Evolutionary conservation across 352 stramenopile genomes (phyloP).

Genomic region (Globisporangium rhizosaccharum): DNA sequence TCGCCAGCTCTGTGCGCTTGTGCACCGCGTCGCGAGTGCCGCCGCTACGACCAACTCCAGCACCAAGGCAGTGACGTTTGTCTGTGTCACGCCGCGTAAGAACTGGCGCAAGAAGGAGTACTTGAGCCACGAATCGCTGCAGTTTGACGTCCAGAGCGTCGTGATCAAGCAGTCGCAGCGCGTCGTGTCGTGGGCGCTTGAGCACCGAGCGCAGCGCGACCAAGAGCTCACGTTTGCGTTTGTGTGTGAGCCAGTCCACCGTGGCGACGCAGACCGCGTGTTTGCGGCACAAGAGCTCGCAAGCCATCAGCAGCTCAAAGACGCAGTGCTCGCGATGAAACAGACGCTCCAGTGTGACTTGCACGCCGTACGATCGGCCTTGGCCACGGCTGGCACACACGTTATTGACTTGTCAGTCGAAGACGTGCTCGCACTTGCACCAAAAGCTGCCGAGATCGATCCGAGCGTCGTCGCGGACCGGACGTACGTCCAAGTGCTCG

Average conservation of each 20-base stretch:
- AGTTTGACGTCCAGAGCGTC: constrained; percentile 27
- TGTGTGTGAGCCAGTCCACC: constrained; percentile 17
- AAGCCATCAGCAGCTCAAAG: constrained; percentile 6
- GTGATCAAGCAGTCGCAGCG: constrained; percentile 8
- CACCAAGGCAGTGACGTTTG: constrained; percentile 12
- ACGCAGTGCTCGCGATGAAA: constrained; percentile 15
- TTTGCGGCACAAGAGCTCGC: constrained; percentile 1
- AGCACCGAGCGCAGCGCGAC: constrained; percentile 12
- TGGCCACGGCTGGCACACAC: neutral
- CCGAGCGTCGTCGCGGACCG: constrained; percentile 6
- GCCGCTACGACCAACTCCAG: constrained; percentile 1
- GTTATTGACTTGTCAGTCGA: constrained; percentile 11
- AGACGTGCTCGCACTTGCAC: constrained; percentile 11
- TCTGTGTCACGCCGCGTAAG: constrained; percentile 51
- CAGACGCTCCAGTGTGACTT: constrained; percentile 16
- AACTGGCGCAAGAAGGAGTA: constrained; percentile 65
- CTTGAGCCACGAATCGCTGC: constrained; percentile 28
- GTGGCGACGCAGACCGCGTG: neutral
- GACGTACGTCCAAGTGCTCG: constrained; percentile 29
- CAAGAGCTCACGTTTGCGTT: constrained; percentile 34
- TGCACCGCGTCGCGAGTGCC: constrained; percentile 24
- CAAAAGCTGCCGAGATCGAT: constrained; percentile 15
- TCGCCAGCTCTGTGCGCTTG: constrained; percentile 23
- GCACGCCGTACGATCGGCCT: constrained; percentile 5
- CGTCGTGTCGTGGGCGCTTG: neutral